phyloP scores from a whole-genome alignment of 2,329 filamentous ascomycete genomes.

The Xylaria sp. region DNA sequence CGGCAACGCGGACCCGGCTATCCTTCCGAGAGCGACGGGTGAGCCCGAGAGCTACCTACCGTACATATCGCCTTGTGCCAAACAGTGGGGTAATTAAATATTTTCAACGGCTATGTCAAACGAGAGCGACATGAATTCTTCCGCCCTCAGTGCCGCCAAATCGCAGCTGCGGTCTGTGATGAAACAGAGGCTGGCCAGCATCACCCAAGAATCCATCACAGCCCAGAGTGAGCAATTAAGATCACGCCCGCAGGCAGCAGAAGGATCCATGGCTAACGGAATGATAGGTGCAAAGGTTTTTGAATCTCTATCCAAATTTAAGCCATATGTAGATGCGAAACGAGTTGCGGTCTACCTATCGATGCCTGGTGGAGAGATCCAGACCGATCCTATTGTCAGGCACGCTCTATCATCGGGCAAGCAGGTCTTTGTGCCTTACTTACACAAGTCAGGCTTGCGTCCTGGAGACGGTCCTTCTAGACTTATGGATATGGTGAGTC shows the following conservation, averaged over 20 bases:
- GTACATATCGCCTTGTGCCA: constrained; percentile 14
- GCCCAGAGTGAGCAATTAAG: constrained; percentile 66
- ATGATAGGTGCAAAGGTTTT: constrained; percentile 65
- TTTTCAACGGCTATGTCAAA: constrained; percentile 26
- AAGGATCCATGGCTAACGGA: constrained; percentile 8
- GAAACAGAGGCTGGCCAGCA: constrained; percentile 63
- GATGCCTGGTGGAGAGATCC: constrained; percentile 86
- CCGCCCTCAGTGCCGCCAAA: constrained; percentile 67
- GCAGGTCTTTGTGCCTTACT: constrained; percentile 88
- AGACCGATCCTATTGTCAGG: constrained; percentile 79
- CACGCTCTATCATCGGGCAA: constrained; percentile 80
- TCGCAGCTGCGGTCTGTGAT: constrained; percentile 73
- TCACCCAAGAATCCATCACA: constrained; percentile 64
- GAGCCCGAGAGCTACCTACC: constrained; percentile 8
- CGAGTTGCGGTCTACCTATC: constrained; percentile 87
- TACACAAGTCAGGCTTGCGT: constrained; percentile 64
- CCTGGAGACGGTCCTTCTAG: constrained; percentile 57
- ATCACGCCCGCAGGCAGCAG: background rate
- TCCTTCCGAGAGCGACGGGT: constrained; percentile 4
- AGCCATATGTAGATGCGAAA: constrained; percentile 74
- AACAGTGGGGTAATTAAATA: constrained; percentile 8
- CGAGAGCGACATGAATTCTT: constrained; percentile 34
- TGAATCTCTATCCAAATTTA: constrained; percentile 65
- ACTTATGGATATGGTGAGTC: constrained; percentile 93
- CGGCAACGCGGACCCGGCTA: constrained; percentile 2